A percentile compares a stretch with the other conserved stretches of the same genome.
phyloP scores from a whole-genome alignment of 768 basidiomycete species.

The Lactarius evosmus region DNA sequence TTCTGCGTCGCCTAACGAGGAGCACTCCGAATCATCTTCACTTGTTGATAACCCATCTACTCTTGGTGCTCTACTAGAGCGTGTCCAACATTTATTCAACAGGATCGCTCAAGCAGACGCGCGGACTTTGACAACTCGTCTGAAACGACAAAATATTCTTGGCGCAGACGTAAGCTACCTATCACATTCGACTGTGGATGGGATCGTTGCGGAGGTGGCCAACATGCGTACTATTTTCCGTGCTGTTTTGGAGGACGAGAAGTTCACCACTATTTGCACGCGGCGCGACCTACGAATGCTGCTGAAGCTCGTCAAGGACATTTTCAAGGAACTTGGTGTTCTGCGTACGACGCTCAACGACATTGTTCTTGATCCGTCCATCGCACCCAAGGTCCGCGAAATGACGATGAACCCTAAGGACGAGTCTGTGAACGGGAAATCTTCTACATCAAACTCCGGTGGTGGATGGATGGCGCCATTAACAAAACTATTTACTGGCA shows the following conservation, averaged over 20 bases:
- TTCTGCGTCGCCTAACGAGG: conserved; percentile 50
- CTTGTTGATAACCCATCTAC: conserved; percentile 52
- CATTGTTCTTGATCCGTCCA: conserved; percentile 80
- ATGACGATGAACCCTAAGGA: conserved; percentile 59
- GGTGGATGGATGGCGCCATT: conserved; percentile 83
- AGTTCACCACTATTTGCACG: conserved; percentile 55
- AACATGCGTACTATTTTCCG: conserved; percentile 74
- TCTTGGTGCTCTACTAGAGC: conserved; percentile 57
- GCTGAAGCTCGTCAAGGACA: conserved; percentile 81
- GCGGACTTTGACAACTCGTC: conserved; percentile 78
- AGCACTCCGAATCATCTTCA: conserved; percentile 74
- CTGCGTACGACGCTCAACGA: conserved; percentile 84
- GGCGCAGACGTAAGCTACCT: conserved; percentile 85
- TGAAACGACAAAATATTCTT: conserved; percentile 86
- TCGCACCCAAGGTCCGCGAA: conserved; percentile 70
- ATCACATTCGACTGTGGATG: conserved; percentile 74
- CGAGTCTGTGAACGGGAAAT: conserved; percentile 39
- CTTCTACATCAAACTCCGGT: conserved; percentile 33
- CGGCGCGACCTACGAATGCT: conserved; percentile 79
- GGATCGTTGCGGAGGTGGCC: conserved; percentile 66
- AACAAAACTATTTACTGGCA: conserved; percentile 66
- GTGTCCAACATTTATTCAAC: conserved; percentile 59
- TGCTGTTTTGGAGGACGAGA: conserved; percentile 70
- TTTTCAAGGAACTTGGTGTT: conserved; percentile 77
- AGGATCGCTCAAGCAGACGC: conserved; percentile 76